Conservation (phyloP, 345 rosid genomes). For the Cardiospermum halicacabum region DNA sequence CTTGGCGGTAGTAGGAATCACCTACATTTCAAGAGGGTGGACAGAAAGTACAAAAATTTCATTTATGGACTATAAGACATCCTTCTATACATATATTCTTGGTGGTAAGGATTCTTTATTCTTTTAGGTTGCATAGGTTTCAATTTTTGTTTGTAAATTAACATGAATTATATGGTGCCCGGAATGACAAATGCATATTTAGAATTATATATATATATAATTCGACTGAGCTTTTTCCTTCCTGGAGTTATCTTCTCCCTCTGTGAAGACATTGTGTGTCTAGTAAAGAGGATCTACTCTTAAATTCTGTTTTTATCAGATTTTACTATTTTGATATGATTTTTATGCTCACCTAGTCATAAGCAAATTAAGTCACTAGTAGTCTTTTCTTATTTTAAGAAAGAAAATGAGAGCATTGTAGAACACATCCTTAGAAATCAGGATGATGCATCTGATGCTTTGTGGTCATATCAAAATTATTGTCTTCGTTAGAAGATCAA, state of each 20-base stretch:
- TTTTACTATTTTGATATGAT: background rate
- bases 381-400: background rate
- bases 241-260: background rate
- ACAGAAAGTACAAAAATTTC: conserved; percentile 40
- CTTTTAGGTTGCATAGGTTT: background rate
- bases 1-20: conserved; percentile 47
- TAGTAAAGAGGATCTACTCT: background rate
- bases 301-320: background rate
- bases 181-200: background rate
- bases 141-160: too few species aligned
- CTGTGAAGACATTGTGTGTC: background rate
- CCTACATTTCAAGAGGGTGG: conserved; percentile 45
- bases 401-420: background rate
- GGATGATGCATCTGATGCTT: background rate
- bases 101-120: conserved; percentile 45
- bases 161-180: background rate
- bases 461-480: background rate
- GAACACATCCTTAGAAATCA: background rate
- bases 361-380: background rate
- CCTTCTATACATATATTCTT: conserved; percentile 46
- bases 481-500: conserved; percentile 1
- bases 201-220: background rate
- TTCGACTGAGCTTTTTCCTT: background rate
- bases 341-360: background rate
- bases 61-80: conserved; percentile 37